These are phyloP conservation scores for Mucor piriformis DNA, from an alignment of 371 early-diverging fungal genomes.

Conservation along the genomic window DNA sequence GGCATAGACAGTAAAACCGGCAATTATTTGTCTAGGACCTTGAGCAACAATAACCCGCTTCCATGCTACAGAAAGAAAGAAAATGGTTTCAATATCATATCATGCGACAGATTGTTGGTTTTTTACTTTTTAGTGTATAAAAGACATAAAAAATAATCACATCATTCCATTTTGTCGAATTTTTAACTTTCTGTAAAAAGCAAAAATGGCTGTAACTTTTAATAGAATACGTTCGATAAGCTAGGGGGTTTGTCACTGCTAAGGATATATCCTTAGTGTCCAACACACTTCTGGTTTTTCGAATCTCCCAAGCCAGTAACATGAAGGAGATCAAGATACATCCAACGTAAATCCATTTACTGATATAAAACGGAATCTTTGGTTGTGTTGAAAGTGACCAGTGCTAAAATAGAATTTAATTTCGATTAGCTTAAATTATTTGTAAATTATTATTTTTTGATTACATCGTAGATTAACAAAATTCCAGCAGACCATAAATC, in stretches of 20 bases:
- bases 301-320: slow-evolving; percentile 72
- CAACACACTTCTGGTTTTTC: slow-evolving; percentile 70
- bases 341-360: slow-evolving; percentile 69
- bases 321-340: slow-evolving; percentile 73
- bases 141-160: slow-evolving; percentile 85
- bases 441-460: no score
- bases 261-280: slow-evolving; percentile 74
- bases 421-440: not conserved
- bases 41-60: slow-evolving; percentile 86
- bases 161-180: slow-evolving; percentile 67
- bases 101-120: not conserved
- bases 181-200: slow-evolving; percentile 75
- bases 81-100: not conserved
- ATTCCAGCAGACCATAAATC: slow-evolving; percentile 73
- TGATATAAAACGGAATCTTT: slow-evolving; percentile 47
- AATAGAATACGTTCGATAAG: slow-evolving; percentile 67
- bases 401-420: slow-evolving; percentile 13
- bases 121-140: slow-evolving; percentile 77
- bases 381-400: slow-evolving; percentile 38
- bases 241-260: slow-evolving; percentile 76
- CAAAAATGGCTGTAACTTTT: slow-evolving; percentile 77
- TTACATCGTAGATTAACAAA: slow-evolving; percentile 48
- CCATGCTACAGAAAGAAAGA: slow-evolving; percentile 61
- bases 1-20: slow-evolving; percentile 41
- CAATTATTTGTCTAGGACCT: slow-evolving; percentile 80